A percentile compares a stretch with the other conserved stretches of the same genome.
These are phyloP conservation scores for Blepharisma undulans DNA, from an alignment of 169 alveolate genomes.

Conservation along the genomic window DNA sequence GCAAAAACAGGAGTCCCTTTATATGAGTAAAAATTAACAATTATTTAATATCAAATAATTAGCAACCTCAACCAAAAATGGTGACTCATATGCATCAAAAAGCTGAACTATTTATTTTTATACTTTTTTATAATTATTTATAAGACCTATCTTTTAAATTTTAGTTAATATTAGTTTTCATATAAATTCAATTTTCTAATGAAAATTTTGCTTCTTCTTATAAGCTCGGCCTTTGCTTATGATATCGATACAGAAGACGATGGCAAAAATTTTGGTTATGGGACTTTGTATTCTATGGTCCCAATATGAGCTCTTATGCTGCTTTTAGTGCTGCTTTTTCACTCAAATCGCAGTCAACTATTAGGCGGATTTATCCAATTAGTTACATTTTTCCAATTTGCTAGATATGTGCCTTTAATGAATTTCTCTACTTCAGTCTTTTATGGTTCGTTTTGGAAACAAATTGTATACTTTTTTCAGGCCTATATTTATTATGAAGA, in stretches of 20 bases:
- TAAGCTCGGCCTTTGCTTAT: neutral
- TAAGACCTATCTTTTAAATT: neutral
- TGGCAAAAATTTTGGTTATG: neutral
- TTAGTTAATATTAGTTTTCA: neutral
- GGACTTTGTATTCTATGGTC: neutral
- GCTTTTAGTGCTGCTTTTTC: neutral
- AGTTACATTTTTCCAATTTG: neutral
- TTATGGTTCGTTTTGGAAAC: neutral
- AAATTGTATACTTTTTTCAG: neutral
- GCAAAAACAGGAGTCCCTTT: neutral
- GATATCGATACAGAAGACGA: neutral
- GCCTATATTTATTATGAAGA: neutral
- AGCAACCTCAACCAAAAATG: neutral
- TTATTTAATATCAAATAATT: no score
- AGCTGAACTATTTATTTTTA: neutral
- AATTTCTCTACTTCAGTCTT: neutral
- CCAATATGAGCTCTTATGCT: neutral
- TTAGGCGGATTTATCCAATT: neutral
- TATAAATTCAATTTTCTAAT: neutral
- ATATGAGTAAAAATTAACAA: neutral
- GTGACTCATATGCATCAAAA: neutral
- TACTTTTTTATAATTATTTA: no score
- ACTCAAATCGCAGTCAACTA: neutral
- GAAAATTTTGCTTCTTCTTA: neutral
- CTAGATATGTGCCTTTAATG: neutral